phyloP scores from a whole-genome alignment of 1,284 basidiomycete genomes.

The Cutaneotrichosporon dermatis region DNA sequence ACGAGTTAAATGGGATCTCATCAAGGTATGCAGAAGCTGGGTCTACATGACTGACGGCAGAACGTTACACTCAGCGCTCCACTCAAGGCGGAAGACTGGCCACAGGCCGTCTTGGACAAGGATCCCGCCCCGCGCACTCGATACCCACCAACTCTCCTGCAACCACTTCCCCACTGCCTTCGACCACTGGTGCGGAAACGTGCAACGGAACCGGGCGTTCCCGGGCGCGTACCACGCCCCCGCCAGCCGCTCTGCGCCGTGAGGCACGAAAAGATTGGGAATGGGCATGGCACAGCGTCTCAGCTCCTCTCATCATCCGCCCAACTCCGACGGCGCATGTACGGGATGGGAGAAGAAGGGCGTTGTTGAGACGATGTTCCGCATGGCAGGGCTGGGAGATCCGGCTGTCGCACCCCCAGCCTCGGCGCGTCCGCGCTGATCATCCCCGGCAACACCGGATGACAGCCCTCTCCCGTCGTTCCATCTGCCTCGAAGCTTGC shows the following conservation, averaged over 20 bases:
- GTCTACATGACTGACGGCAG: slow-evolving; percentile 8
- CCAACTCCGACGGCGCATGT: neutral
- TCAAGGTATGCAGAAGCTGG: slow-evolving; percentile 21
- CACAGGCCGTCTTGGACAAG: neutral
- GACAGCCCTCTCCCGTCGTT: slow-evolving; percentile 2
- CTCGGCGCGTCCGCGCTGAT: neutral
- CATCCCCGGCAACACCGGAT: too few relatives aligned
- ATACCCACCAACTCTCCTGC: slow-evolving; percentile 8
- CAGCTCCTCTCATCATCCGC: slow-evolving; percentile 24
- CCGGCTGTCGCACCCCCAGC: neutral
- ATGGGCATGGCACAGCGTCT: slow-evolving; percentile 1
- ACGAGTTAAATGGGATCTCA: slow-evolving; percentile 10
- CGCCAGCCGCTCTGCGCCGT: neutral
- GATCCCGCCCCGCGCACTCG: neutral
- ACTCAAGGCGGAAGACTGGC: neutral
- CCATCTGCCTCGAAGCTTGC: slow-evolving; percentile 5
- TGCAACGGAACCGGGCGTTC: neutral
- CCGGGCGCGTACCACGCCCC: neutral
- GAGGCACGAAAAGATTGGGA: neutral
- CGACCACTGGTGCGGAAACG: neutral
- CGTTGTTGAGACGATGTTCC: slow-evolving; percentile 21
- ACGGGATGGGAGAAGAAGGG: slow-evolving; percentile 16
- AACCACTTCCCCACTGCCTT: slow-evolving; percentile 10
- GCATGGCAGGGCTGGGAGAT: slow-evolving; percentile 21
- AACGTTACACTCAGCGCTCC: slow-evolving; percentile 11